Evolutionary conservation across 176 grass and related monocot species (phyloP).

Genomic region (Eremochloa ophiuroides): DNA sequence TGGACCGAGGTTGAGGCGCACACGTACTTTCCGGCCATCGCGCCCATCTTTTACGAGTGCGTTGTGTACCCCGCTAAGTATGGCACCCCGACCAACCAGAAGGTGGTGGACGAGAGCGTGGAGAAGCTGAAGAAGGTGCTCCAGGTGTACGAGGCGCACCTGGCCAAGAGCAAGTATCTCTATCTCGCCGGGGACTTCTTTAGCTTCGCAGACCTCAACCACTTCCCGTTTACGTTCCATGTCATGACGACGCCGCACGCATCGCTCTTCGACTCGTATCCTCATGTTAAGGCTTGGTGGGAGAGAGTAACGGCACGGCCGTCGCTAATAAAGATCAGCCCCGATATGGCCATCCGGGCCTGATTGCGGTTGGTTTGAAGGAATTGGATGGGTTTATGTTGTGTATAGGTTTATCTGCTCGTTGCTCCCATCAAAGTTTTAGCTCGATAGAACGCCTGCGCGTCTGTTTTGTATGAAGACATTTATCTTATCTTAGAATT

Average conservation of each 20-base stretch:
- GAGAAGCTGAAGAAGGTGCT: conserved; percentile 25
- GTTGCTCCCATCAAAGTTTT: too few relatives aligned
- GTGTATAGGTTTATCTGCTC: too few relatives aligned
- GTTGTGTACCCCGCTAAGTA: background rate
- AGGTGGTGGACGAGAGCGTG: background rate
- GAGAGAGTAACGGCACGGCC: background rate
- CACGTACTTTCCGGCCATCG: background rate
- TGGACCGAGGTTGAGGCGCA: conserved; percentile 32
- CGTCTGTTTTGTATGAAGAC: too few relatives aligned
- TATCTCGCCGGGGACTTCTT: conserved; percentile 26
- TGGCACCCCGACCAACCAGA: background rate
- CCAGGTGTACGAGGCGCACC: background rate
- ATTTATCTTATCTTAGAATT: too few relatives aligned
- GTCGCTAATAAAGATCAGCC: background rate
- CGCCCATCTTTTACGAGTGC: conserved; percentile 18
- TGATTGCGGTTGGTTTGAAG: background rate
- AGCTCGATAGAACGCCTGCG: too few relatives aligned
- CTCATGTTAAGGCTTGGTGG: conserved; percentile 7
- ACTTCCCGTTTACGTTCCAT: background rate
- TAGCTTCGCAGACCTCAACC: conserved; percentile 31
- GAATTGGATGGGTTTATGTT: too few relatives aligned
- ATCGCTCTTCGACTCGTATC: background rate
- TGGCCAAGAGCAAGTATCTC: background rate
- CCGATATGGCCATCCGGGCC: background rate
- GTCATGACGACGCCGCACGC: background rate